Percentiles rank a stretch among this genome's conserved stretches.
These are phyloP conservation scores for Alternaria viburni DNA, from an alignment of 2,329 filamentous ascomycete genomes.

Conservation along the genomic window DNA sequence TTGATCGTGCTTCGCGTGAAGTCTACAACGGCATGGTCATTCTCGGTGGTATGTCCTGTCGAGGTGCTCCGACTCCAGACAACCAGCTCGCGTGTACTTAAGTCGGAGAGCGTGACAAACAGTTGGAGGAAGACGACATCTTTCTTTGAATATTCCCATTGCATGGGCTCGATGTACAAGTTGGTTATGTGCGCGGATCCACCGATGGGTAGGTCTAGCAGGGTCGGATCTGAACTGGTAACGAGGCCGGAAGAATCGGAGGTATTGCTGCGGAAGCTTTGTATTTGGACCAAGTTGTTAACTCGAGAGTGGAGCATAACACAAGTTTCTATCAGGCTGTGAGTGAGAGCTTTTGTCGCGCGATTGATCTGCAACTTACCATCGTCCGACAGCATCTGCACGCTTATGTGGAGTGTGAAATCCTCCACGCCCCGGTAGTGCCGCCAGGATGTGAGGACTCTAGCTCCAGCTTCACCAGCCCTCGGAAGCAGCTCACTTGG, in stretches of 20 bases:
- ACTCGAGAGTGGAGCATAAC: slow-evolving; percentile 44
- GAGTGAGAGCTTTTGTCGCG: background rate
- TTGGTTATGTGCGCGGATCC: slow-evolving; percentile 14
- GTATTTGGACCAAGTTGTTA: slow-evolving; percentile 39
- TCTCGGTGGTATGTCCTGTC: background rate
- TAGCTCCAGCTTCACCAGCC: slow-evolving; percentile 35
- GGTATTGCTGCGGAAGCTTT: slow-evolving; percentile 27
- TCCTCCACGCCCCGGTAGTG: slow-evolving; percentile 64
- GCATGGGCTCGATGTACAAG: slow-evolving; percentile 28
- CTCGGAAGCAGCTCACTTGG: slow-evolving; percentile 31
- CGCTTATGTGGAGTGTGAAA: slow-evolving; percentile 53
- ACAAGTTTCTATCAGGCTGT: slow-evolving; percentile 29
- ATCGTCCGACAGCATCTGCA: slow-evolving; percentile 35
- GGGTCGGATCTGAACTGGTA: slow-evolving; percentile 35
- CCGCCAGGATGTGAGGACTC: slow-evolving; percentile 55
- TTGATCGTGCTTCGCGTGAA: slow-evolving; percentile 25
- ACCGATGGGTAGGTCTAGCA: slow-evolving; percentile 23
- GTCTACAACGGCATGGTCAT: slow-evolving; percentile 14
- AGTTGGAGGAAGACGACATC: slow-evolving; percentile 37
- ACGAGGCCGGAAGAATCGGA: slow-evolving; percentile 11
- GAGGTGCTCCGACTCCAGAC: slow-evolving; percentile 14
- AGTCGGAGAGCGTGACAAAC: slow-evolving; percentile 26
- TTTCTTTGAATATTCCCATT: slow-evolving; percentile 25
- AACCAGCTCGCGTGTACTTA: slow-evolving; percentile 35
- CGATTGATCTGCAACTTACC: slow-evolving; percentile 27